Percentiles rank a stretch among this genome's conserved stretches.
Evolutionary conservation across 768 basidiomycete genomes (phyloP).

Genomic region (Lyophyllum atratum): DNA sequence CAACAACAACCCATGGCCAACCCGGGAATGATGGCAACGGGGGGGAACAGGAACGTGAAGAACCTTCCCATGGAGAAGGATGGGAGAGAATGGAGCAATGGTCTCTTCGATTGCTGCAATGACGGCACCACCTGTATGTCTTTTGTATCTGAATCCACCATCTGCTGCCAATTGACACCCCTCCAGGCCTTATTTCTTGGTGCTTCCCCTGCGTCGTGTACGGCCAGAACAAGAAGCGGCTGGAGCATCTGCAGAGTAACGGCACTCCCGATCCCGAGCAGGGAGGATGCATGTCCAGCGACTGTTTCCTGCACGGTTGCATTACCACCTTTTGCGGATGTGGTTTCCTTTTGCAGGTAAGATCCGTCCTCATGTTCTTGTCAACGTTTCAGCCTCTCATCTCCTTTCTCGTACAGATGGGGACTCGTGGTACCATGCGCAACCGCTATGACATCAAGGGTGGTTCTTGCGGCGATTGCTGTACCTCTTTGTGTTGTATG

Average conservation of each 20-base stretch:
- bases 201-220: slow-evolving; percentile 42
- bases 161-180: background rate
- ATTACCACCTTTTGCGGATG: slow-evolving; percentile 19
- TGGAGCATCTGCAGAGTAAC: slow-evolving; percentile 29
- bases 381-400: background rate
- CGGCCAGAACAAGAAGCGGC: slow-evolving; percentile 35
- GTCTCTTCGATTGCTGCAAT: slow-evolving; percentile 22
- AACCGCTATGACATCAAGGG: slow-evolving; percentile 31
- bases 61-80: slow-evolving; percentile 22
- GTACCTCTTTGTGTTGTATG: slow-evolving; percentile 32
- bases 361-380: background rate
- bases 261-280: slow-evolving; percentile 36
- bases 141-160: background rate
- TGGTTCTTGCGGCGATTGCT: slow-evolving; percentile 32
- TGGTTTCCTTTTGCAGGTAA: slow-evolving; percentile 36
- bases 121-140: slow-evolving; percentile 25
- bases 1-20: slow-evolving; percentile 21
- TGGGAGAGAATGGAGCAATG: slow-evolving; percentile 32
- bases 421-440: slow-evolving; percentile 25
- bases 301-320: slow-evolving; percentile 30
- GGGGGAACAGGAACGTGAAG: slow-evolving; percentile 27
- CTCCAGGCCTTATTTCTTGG: slow-evolving; percentile 28
- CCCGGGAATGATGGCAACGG: slow-evolving; percentile 19
- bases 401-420: slow-evolving; percentile 6
- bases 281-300: slow-evolving; percentile 29